phyloP scores from a whole-genome alignment of 495 filamentous ascomycete genomes.

The Penicillium bovifimosum region DNA sequence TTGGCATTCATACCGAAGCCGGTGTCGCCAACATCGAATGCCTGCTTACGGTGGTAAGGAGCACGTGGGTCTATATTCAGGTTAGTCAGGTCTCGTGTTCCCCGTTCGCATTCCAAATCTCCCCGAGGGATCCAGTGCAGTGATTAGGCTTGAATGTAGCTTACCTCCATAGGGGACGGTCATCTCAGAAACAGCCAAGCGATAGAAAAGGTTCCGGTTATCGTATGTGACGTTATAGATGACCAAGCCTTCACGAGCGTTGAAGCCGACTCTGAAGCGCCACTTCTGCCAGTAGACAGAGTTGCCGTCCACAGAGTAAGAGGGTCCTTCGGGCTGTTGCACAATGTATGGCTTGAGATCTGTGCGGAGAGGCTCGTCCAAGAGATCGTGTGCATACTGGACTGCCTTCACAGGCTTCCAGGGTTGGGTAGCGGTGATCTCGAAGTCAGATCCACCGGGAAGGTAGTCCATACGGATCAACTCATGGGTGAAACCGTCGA shows the following conservation, averaged over 20 bases:
- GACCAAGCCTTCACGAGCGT: slow-evolving; percentile 58
- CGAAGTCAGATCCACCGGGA: slow-evolving; percentile 33
- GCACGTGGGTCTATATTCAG: slow-evolving; percentile 54
- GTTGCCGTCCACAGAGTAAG: slow-evolving; percentile 53
- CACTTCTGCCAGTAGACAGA: slow-evolving; percentile 63
- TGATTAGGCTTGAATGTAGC: not conserved
- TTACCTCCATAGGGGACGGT: slow-evolving; percentile 54
- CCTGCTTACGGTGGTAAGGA: slow-evolving; percentile 62
- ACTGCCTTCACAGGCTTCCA: slow-evolving; percentile 53
- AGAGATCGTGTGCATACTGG: slow-evolving; percentile 39
- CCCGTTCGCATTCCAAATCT: no score
- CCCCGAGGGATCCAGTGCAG: not conserved
- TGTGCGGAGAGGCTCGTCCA: slow-evolving; percentile 37
- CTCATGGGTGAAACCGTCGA: slow-evolving; percentile 58
- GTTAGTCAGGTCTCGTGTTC: not conserved
- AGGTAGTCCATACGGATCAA: slow-evolving; percentile 53
- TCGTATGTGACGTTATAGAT: slow-evolving; percentile 64
- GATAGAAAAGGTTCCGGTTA: slow-evolving; percentile 61
- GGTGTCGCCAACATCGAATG: slow-evolving; percentile 65
- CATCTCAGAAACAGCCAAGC: slow-evolving; percentile 69
- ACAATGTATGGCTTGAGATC: slow-evolving; percentile 74
- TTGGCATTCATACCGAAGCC: slow-evolving; percentile 63
- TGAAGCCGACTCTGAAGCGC: slow-evolving; percentile 61
- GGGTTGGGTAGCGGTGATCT: slow-evolving; percentile 29
- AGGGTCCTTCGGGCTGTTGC: slow-evolving; percentile 70